phyloP scores from a whole-genome alignment of 352 stramenopile genomes.

The Thalassiosira mediterranea region DNA sequence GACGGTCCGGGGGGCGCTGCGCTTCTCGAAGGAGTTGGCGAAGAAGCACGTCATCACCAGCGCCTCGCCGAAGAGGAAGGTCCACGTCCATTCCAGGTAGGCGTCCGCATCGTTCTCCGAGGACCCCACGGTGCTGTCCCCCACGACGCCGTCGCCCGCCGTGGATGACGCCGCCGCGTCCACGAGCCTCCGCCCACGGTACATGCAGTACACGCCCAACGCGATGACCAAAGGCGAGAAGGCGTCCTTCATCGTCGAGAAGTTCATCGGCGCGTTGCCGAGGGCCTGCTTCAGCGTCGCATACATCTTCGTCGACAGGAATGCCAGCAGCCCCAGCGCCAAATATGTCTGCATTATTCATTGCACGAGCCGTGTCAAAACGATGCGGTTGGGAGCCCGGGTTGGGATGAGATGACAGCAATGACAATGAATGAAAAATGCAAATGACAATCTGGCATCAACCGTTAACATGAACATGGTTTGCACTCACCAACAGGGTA shows the following conservation, averaged over 20 bases:
- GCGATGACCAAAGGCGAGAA: conserved; percentile 64
- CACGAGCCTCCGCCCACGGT: conserved; percentile 45
- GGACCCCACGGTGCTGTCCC: conserved; percentile 12
- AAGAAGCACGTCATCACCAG: conserved; percentile 75
- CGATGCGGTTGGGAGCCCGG: background rate
- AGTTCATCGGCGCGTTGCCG: conserved; percentile 1
- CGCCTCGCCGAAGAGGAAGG: conserved; percentile 71
- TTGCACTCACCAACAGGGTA: conserved; percentile 48
- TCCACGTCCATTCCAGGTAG: conserved; percentile 47
- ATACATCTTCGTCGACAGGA: conserved; percentile 68
- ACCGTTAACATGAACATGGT: background rate
- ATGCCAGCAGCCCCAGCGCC: conserved; percentile 58
- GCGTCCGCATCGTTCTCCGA: background rate
- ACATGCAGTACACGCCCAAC: conserved; percentile 71
- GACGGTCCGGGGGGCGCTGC: conserved; percentile 1
- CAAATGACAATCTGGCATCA: background rate
- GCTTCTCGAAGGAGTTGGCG: conserved; percentile 59
- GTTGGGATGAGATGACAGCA: no score
- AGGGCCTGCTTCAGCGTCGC: conserved; percentile 14
- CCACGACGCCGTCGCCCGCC: background rate
- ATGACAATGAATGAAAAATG: background rate
- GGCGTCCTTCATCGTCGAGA: conserved; percentile 39
- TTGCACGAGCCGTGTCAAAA: background rate
- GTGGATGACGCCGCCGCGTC: background rate
- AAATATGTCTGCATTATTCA: conserved; percentile 55